Percentiles rank a stretch among this genome's conserved stretches.
Conservation (phyloP, 495 filamentous ascomycete genomes). For the Cercophora samala region DNA sequence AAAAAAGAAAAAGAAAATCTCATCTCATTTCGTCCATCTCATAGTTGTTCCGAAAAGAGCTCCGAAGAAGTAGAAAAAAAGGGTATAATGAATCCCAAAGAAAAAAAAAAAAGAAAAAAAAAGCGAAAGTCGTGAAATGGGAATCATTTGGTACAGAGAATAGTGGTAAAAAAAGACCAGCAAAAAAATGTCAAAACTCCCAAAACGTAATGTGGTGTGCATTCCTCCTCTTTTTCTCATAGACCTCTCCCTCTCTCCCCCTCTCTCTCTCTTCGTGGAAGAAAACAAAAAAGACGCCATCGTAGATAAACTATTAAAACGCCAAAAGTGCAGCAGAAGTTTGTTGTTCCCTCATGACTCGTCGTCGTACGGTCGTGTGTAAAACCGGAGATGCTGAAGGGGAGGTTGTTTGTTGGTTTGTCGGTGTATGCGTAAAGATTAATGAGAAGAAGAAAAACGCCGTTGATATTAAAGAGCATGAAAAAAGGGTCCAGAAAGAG, state of each 20-base stretch:
- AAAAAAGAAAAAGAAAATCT: too few species aligned
- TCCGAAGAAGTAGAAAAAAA: neutral
- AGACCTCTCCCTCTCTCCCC: neutral
- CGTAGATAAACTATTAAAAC: constrained; percentile 1
- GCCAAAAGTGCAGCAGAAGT: neutral
- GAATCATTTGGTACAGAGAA: constrained; percentile 2
- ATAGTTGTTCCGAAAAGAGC: neutral
- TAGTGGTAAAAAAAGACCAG: neutral
- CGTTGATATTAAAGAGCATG: neutral
- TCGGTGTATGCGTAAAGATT: neutral
- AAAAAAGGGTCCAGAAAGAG: neutral
- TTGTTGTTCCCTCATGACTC: neutral
- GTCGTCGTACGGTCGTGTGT: constrained; percentile 1
- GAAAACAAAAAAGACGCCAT: constrained; percentile 5
- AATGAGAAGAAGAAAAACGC: neutral
- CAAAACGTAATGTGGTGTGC: neutral
- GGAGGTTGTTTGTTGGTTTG: neutral
- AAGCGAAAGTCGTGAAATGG: neutral
- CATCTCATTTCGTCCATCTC: neutral
- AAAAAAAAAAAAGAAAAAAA: constrained; percentile 5
- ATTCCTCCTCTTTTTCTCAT: neutral
- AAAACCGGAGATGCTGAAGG: neutral
- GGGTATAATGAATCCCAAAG: neutral
- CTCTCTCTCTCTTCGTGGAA: neutral
- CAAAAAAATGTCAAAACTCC: neutral